Evolutionary conservation across 257 asterid species (phyloP), one percentile per base, ranked within the genome.

Genomic region (Primulina tabacum): DNA sequence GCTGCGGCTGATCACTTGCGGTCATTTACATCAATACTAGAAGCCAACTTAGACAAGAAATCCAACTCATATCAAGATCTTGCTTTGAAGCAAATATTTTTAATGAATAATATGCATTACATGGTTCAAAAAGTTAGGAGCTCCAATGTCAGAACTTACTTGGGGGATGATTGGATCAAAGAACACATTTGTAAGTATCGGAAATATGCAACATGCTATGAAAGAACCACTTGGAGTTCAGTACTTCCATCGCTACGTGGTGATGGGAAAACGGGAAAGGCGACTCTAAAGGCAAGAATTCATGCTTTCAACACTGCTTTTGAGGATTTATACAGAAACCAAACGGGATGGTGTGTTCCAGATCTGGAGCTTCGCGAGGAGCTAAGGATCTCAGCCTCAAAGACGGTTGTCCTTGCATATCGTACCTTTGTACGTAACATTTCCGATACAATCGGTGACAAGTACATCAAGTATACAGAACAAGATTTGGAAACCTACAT

Each of bases 91-190:
- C 89, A 88, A 21, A 69, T 87, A 43, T 86, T 87, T 43, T 60
- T 90, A 88, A 88, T 88, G 92, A 90, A 90, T 67, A 90, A 88
- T 71, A 79, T 86, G 56, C 95, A 88, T 73, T 90, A 90, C 85
- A 90, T 88, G 83, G 95, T 84, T 62, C 69, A 59, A 28, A 88
- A 84, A 79, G 80, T 88, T 59, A 71, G 71, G 68, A 65, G 77
- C 30, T 88, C 95, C 0, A 68, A 76, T 62, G 68, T 86, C 29
- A 57, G 85, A 50, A 69, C 69, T 3, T 84, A 79, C 62, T 86
- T 88, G 9, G 95, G 89, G 26, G 89, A 86, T 60, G 85, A 86
- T 16, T 90, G 95, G 96, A 76, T 84, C 38, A 71, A 73, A 59
- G 24, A 32, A 30, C 85, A 83, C 24, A 59, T 77, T 3, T 77